Evolutionary conservation across 176 grass and related monocot genomes (phyloP).

Genomic region (Ensete ventricosum): DNA sequence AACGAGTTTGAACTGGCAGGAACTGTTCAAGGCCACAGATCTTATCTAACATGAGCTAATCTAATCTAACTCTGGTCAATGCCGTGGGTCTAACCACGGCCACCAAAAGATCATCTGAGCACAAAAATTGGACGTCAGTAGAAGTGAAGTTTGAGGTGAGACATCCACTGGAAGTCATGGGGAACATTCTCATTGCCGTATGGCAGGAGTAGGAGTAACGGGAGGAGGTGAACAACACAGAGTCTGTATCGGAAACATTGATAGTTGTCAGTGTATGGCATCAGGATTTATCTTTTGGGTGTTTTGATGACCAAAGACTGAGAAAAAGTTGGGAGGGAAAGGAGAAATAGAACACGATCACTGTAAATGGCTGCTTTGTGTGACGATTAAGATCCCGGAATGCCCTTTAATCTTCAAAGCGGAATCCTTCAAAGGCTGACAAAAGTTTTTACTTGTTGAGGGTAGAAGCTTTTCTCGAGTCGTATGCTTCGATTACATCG

Average conservation of each 20-base stretch:
- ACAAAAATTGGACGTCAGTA: background rate
- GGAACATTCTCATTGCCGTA: background rate
- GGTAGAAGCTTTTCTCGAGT: background rate
- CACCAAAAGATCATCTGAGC: background rate
- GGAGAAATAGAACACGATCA: constrained; percentile 2
- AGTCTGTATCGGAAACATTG: background rate
- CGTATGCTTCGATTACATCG: background rate
- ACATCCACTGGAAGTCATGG: no score
- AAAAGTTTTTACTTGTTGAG: no score
- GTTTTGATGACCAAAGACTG: background rate
- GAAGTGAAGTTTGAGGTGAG: no score
- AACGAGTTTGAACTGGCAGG: background rate
- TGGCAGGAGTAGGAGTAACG: background rate
- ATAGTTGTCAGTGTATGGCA: background rate
- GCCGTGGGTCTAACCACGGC: background rate
- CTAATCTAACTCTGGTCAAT: background rate
- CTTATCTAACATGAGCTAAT: no score
- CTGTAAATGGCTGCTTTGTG: background rate
- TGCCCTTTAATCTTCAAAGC: constrained; percentile 12
- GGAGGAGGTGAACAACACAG: background rate
- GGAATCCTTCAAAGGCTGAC: constrained; percentile 2
- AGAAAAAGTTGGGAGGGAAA: background rate
- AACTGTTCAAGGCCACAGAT: no score
- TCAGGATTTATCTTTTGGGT: background rate
- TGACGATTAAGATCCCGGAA: background rate